Conservation (phyloP, 2,329 filamentous ascomycete species). For the Epichloe sylvatica region DNA sequence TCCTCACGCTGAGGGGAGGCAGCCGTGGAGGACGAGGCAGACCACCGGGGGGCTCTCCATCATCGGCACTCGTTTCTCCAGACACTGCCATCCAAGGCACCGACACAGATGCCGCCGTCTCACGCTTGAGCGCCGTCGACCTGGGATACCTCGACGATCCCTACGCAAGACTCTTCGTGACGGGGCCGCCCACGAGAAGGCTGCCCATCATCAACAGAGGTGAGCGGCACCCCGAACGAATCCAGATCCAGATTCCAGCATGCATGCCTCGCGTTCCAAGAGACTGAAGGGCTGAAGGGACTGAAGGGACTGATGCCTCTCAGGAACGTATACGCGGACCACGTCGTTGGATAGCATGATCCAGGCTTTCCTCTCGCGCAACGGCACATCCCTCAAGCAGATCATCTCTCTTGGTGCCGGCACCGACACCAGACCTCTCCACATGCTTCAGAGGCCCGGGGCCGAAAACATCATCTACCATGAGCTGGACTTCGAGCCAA, state of each 20-base stretch:
- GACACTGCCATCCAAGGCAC: constrained; percentile 76
- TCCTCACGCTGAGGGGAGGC: constrained; percentile 40
- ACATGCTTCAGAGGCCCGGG: constrained; percentile 41
- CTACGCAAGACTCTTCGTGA: constrained; percentile 59
- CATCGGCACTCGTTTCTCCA: constrained; percentile 28
- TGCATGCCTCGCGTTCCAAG: neutral
- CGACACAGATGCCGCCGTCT: constrained; percentile 81
- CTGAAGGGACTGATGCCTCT: constrained; percentile 1
- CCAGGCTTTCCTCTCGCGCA: constrained; percentile 47
- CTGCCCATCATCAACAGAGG: constrained; percentile 92
- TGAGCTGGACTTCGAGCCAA: constrained; percentile 76
- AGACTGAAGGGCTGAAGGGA: neutral
- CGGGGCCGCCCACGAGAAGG: constrained; percentile 43
- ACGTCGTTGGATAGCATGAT: constrained; percentile 69
- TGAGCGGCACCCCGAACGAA: constrained; percentile 22
- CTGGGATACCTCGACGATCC: constrained; percentile 73
- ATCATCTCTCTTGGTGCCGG: constrained; percentile 88
- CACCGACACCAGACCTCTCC: constrained; percentile 80
- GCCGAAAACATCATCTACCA: constrained; percentile 55
- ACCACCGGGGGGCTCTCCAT: constrained; percentile 20
- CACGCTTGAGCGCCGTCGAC: constrained; percentile 75
- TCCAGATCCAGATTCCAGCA: neutral
- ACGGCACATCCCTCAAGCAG: constrained; percentile 39
- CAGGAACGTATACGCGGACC: constrained; percentile 87
- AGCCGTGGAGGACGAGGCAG: constrained; percentile 27